Evolutionary conservation across 73 alveolate genomes (phyloP).

Genomic region (Paramecium pentaurelia): DNA sequence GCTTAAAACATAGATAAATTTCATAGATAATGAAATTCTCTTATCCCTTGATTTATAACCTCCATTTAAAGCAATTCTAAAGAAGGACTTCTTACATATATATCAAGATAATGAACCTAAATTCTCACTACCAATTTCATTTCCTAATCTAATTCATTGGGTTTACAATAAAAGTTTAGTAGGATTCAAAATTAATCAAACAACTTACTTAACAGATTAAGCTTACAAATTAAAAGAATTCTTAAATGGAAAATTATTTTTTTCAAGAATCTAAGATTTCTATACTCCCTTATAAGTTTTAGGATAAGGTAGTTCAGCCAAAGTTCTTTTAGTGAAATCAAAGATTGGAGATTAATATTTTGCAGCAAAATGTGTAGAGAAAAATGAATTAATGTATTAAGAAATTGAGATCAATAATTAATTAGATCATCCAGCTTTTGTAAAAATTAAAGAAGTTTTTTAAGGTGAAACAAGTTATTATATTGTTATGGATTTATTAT

Average conservation of each 20-base stretch:
- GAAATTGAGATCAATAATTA: slow-evolving; percentile 22
- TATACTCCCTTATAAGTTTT: not conserved
- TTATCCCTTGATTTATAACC: not conserved
- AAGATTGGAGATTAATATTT: slow-evolving; percentile 26
- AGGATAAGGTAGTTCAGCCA: slow-evolving; percentile 38
- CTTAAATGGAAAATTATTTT: not conserved
- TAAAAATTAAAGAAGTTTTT: slow-evolving; percentile 40
- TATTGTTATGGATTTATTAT: slow-evolving; percentile 49
- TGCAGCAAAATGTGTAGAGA: slow-evolving; percentile 60
- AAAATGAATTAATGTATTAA: slow-evolving; percentile 30
- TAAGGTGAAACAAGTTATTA: slow-evolving; percentile 58
- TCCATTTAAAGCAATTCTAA: slow-evolving; percentile 10
- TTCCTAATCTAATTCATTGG: slow-evolving; percentile 9
- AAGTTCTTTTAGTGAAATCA: slow-evolving; percentile 3
- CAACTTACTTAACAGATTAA: not conserved
- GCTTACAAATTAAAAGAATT: not conserved
- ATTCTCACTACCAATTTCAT: not conserved
- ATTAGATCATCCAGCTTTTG: slow-evolving; percentile 52
- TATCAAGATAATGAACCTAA: slow-evolving; percentile 4
- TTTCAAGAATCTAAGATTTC: not conserved
- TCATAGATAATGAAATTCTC: not conserved
- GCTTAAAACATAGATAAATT: not conserved
- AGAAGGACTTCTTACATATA: slow-evolving; percentile 1
- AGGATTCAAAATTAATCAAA: not conserved
- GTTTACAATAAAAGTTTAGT: not conserved